Evolutionary conservation across 2,329 filamentous ascomycete species (phyloP), one percentile per base, ranked within the genome.

Genomic region (Colletotrichum higginsianum): DNA sequence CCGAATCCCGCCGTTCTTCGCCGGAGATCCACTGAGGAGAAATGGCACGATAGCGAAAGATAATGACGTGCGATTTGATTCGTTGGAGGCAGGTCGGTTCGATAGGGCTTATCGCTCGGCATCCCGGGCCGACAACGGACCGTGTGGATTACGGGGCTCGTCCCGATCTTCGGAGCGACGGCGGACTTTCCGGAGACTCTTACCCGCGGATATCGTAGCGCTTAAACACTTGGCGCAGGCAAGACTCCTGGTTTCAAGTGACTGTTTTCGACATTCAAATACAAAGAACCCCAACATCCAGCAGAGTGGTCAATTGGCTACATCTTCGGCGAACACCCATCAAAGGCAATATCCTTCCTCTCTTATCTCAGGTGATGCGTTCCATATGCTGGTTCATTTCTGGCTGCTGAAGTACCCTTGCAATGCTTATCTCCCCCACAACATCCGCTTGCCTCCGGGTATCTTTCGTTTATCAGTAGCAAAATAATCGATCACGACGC

Each of bases 371-470:
- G n/a, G 15, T 8, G 11, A 23, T 40, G 30, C n/a, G 12, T 40
- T 23, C 18, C 35, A 42, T 13, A 16, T 26, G 35, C 16, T 16
- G 13, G 15, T 57, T 16, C 13, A 15, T 11, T 11, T n/a, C 6
- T 18, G 5, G 5, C 42, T 15, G 42, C 15, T 3, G n/a, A 15
- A 44, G 12, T 11, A 68, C 30, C 68, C 68, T 46, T 71, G 68
- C 52, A 62, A 3, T 12, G 44, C 68, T 71, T 71, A 71, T 71
- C 68, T 63, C 64, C 68, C 68, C 68, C 68, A 63, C 68, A 67
- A 56, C 38, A 26, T 2, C 44, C 42, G 26, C 46, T 47, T 30
- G 35, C 23, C 57, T 38, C 64, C 30, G 58, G 8, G 12, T 63
- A 71, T 71, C 65, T 71, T 18, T 4, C 8, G 50, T 42, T n/a